Evolutionary conservation across 169 alveolate genomes (phyloP), one percentile per base, ranked within the genome.

Genomic region (Eimeria acervulina): DNA sequence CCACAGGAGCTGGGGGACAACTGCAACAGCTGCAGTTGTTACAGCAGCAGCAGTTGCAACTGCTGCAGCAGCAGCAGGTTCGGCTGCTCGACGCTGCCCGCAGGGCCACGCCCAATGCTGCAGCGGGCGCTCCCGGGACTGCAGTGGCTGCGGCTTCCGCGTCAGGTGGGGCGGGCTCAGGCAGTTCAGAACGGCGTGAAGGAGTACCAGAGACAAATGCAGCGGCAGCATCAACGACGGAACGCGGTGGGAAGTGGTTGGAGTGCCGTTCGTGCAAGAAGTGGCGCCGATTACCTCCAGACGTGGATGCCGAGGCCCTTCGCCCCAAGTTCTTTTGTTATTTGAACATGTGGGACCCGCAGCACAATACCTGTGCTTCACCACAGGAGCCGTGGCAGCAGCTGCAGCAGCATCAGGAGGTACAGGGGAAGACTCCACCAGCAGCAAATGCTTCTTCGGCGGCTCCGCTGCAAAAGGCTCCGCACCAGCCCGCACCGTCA

Each of bases 381-480:
- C 96, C 96, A n/a, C 96, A 93, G 89, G 96, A 93, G 94, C 94
- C 96, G 40, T 93, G 93, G 94, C 94, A 81, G 66, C 91, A 88
- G 70, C 94, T 55, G 51, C 95, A 76, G 90, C 89, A 52, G 83
- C 88, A 55, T 51, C 88, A 70, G 61, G 95, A 52, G 76, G 61
- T 72, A 33, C 95, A 66, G 83, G 81, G 78, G 90, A 91, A 76
- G 42, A 81, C 47, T 85, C 68, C 63, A 36, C 63, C 85, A 23
- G 81, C 95, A 21, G 85, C 72, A 15, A 76, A 38, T 66, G 66
- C 95, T 72, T 61, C 95, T 28, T 33, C 95, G 10, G 90, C 95
- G 51, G 38, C 74, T 33, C 61, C 95, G 61, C 40, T 72, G 68
- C 95, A 51, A 80, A 52, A 90, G 90, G 38, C 91, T 51, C 68